phyloP scores from a whole-genome alignment of 495 filamentous ascomycete species.

The Neurospora sp. region DNA sequence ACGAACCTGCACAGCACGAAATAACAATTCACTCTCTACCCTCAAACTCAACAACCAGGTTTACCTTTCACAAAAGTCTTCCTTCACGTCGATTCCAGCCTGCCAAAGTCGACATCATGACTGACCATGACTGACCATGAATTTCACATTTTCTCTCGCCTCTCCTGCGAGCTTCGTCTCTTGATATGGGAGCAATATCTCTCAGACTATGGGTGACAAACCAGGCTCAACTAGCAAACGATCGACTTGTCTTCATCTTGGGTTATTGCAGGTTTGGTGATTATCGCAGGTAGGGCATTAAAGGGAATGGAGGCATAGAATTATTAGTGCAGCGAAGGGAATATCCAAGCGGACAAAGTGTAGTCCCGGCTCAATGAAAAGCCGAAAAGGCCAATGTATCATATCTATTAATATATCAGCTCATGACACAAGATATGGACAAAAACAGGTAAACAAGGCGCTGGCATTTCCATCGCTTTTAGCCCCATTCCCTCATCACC shows the following conservation, averaged over 20 bases:
- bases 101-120: not conserved
- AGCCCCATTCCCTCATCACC: not conserved
- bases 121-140: not conserved
- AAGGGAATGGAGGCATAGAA: not conserved
- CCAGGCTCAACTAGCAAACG: not conserved
- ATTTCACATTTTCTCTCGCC: not conserved
- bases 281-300: not conserved
- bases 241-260: not conserved
- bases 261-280: not conserved
- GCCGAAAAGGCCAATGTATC: not conserved
- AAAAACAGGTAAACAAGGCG: not conserved
- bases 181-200: not conserved
- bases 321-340: not conserved
- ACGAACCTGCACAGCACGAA: not conserved
- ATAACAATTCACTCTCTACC: not conserved
- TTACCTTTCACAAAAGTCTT: not conserved
- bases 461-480: not conserved
- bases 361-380: not conserved
- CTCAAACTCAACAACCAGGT: not conserved
- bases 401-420: not conserved
- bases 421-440: not conserved
- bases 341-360: not conserved
- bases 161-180: not conserved
- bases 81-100: not conserved
- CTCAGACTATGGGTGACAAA: not conserved